Evolutionary conservation across 352 stramenopile species (phyloP).

Genomic region (Phytopythium ostracodes): DNA sequence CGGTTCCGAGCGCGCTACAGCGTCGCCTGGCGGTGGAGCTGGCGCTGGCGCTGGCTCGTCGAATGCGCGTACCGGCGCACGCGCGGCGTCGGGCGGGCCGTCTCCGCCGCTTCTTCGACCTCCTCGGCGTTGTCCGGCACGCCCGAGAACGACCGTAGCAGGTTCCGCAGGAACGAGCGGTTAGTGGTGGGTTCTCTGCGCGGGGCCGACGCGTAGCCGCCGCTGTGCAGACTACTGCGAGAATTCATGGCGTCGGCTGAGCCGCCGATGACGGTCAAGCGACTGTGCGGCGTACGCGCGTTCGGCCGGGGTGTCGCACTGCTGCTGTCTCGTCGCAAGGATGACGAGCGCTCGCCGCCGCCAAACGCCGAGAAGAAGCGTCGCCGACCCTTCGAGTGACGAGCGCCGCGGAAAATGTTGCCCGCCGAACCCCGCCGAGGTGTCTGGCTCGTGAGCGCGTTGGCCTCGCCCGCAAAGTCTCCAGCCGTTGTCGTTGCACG

Average conservation of each 20-base stretch:
- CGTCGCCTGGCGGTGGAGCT: constrained; percentile 22
- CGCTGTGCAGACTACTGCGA: constrained; percentile 5
- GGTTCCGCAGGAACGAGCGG: constrained; percentile 8
- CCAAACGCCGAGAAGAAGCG: constrained; percentile 46
- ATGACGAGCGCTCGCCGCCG: background rate
- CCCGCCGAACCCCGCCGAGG: constrained; percentile 34
- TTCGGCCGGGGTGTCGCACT: background rate
- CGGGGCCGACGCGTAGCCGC: background rate
- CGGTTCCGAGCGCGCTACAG: background rate
- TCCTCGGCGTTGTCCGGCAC: background rate
- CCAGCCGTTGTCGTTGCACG: constrained; percentile 19
- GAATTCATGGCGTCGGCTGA: background rate
- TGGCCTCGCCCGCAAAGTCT: constrained; percentile 3
- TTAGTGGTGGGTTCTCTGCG: constrained; percentile 1
- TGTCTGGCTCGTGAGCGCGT: background rate
- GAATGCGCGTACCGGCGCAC: constrained; percentile 38
- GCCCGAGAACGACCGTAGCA: constrained; percentile 2
- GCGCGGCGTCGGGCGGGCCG: constrained; percentile 23
- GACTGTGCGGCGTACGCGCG: background rate
- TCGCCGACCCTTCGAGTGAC: constrained; percentile 42
- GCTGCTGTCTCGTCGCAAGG: background rate
- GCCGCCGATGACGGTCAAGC: background rate
- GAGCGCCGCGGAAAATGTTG: constrained; percentile 63
- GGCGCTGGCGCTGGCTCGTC: constrained; percentile 12
- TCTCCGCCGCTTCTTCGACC: constrained; percentile 14